phyloP scores from a whole-genome alignment of 2,329 filamentous ascomycete genomes.

The Beauveria pseudobassiana region DNA sequence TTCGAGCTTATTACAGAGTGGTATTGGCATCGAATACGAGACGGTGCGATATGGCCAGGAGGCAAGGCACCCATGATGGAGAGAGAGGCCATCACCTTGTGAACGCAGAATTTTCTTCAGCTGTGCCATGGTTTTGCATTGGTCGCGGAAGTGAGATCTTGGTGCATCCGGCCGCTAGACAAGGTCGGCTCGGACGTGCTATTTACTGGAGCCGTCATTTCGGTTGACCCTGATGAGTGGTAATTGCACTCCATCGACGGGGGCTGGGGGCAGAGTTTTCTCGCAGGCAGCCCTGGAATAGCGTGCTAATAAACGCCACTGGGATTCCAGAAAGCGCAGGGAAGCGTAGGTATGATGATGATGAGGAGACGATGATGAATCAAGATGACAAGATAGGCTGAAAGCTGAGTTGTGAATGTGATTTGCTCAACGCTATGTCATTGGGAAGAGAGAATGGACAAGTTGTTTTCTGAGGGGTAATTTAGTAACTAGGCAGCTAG shows the following conservation, averaged over 20 bases:
- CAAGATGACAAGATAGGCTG: background rate
- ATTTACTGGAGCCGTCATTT: constrained; percentile 7
- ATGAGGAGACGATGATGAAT: background rate
- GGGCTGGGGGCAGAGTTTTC: constrained; percentile 11
- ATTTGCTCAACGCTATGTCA: background rate
- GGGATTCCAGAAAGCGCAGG: background rate
- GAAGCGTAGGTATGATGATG: background rate
- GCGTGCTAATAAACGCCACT: background rate
- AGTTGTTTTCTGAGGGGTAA: no score
- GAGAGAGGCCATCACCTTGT: background rate
- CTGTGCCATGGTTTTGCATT: background rate
- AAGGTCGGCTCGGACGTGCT: constrained; percentile 1
- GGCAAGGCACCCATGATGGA: background rate
- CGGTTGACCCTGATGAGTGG: constrained; percentile 7
- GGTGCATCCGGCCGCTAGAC: constrained; percentile 3
- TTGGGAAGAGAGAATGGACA: background rate
- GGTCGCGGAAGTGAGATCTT: background rate
- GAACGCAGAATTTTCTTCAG: constrained; percentile 4
- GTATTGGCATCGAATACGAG: background rate
- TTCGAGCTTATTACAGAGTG: constrained; percentile 1
- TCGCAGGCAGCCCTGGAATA: background rate
- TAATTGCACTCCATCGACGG: constrained; percentile 10
- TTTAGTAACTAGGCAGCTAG: background rate
- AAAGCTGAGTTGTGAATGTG: background rate
- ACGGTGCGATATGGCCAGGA: background rate